Evolutionary conservation across 2,329 filamentous ascomycete genomes (phyloP), one percentile per base, ranked within the genome.

Genomic region (Colletotrichum liriopes): DNA sequence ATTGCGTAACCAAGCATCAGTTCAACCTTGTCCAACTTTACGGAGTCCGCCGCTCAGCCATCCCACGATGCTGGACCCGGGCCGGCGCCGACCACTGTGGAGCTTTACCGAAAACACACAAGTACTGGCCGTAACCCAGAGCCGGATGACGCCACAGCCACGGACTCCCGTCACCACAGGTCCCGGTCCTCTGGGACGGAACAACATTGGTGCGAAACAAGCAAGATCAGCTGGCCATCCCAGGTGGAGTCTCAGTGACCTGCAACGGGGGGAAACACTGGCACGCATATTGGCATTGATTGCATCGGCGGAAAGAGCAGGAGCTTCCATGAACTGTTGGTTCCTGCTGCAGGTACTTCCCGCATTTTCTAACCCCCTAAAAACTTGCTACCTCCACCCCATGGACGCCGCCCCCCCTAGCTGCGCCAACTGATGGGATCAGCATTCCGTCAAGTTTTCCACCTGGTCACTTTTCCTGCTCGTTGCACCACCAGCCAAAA

Each of bases 311-410:
- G 61, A 16, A 23, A 58, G 58, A 61, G 41, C 43, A 35, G 35
- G 43, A 51, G 60, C 60, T 47, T 45, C 56, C 68, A 68, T 32
- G 68, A 73, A 72, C 68, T 72, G 72, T 72, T 68, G 72, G 72
- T 73, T 71, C 68, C 45, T 72, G 68, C 64, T 73, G 72, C 72
- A 73, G 72, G 72, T 72, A 73, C 72, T 72, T 65, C 49, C 58
- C 59, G 63, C 63, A 61, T 67, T 67, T 45, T 52, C 45, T 35
- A 37, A 32, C 54, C 68, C 64, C 68, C 64, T 56, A 71, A 71
- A 67, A 62, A 58, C 32, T 23, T 35, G 55, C 35, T 49, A 71
- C 69, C 65, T 68, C 65, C 51, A 71, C 65, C 65, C 70, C 69
- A 60, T 63, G 43, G 52, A 55, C 32, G 35, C 63, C 49, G 56